phyloP scores from a whole-genome alignment of 1,284 basidiomycete genomes.

The Sparassis latifolia region DNA sequence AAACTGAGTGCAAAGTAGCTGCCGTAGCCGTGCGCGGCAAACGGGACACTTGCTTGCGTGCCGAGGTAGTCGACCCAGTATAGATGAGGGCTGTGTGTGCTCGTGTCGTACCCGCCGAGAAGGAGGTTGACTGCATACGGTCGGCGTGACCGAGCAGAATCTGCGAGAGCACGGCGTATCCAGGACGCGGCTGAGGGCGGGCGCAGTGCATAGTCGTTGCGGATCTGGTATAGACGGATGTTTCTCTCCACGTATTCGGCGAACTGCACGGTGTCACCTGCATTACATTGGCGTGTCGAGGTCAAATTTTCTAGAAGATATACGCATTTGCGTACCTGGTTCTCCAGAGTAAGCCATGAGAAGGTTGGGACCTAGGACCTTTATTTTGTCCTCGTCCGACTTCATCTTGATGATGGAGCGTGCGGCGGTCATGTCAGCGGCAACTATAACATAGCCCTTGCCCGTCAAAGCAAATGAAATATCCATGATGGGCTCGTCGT shows the following conservation, averaged over 20 bases:
- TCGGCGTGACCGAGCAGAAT: slow-evolving; percentile 81
- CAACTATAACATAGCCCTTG: slow-evolving; percentile 88
- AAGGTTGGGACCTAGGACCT: slow-evolving; percentile 83
- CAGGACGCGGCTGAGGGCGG: slow-evolving; percentile 90
- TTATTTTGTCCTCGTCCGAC: slow-evolving; percentile 95
- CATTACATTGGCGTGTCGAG: background rate
- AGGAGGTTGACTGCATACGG: slow-evolving; percentile 93
- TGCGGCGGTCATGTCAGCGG: slow-evolving; percentile 85
- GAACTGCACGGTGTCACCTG: slow-evolving; percentile 95
- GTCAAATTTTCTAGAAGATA: background rate
- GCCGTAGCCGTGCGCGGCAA: slow-evolving; percentile 94
- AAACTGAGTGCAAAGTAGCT: slow-evolving; percentile 90
- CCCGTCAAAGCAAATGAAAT: slow-evolving; percentile 75
- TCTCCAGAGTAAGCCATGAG: slow-evolving; percentile 96
- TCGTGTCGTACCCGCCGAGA: slow-evolving; percentile 86
- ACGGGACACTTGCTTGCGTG: slow-evolving; percentile 84
- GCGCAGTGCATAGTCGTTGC: slow-evolving; percentile 85
- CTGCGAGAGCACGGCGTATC: slow-evolving; percentile 88
- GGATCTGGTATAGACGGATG: slow-evolving; percentile 92
- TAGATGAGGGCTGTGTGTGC: slow-evolving; percentile 61
- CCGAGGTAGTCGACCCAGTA: slow-evolving; percentile 98
- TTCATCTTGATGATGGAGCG: slow-evolving; percentile 98
- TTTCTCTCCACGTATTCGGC: slow-evolving; percentile 96
- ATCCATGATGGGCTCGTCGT: slow-evolving; percentile 45
- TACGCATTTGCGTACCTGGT: slow-evolving; percentile 52